Evolutionary conservation across 495 filamentous ascomycete species (phyloP), one percentile per base, ranked within the genome.

Genomic region (Hyaloscypha hepaticicola): DNA sequence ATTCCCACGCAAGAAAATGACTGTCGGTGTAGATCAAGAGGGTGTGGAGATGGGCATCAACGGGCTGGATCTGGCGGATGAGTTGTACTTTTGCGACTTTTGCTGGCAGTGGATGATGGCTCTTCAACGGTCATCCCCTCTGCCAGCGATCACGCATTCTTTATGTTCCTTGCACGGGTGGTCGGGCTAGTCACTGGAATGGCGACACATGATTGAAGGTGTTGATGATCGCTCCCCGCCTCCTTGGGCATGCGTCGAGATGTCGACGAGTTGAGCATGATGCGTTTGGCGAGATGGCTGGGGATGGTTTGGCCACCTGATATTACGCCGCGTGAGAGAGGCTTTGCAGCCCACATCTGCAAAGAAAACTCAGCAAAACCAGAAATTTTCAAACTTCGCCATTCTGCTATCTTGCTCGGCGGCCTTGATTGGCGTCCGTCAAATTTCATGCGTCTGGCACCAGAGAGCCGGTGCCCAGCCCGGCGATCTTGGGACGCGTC

Each of bases 251-350:
- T 21, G 60, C 66, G 29, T 56, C 26, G 55, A 34, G 25, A 34
- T 58, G 31, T 45, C 16, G 38, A 16, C 38, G 2, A 45, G 38
- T 45, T 16, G 38, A 45, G 38, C 38, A 45, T 45, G 11, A 45
- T 45, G 38, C 38, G 38, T 45, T 45, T 45, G 31, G 2, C 31
- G 31, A 33, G 31, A 33, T 56, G 65, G 59, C 55, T 60, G 58
- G 64, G 9, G 31, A 61, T 24, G 24, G 5, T n/a, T 45, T 66
- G 27, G 64, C 64, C 64, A 66, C 64, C 64, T 66, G 64, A 60
- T 60, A 51, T 56, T 59, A 52, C 50, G 38, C 14, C 45, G 56
- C 21, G 4, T 52, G 34, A 8, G 29, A 27, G 58, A 66, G 64
- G 64, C 64, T 57, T 61, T 61, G 57, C 56, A 53, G 21, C 50